phyloP scores from a whole-genome alignment of 2,329 filamentous ascomycete genomes.

The Colletotrichum paranaense region DNA sequence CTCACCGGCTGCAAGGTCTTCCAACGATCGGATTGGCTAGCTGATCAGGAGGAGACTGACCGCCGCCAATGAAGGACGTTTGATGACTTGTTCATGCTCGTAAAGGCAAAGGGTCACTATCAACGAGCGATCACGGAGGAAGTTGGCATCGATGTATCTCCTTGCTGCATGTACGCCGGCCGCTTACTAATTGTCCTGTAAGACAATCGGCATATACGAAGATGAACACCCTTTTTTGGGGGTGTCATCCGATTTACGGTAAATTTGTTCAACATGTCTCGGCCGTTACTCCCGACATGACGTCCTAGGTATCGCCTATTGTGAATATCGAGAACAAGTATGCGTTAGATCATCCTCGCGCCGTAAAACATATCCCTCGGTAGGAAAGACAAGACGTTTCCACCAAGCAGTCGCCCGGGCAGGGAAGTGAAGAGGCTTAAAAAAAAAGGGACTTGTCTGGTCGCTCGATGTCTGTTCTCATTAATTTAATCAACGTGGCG shows the following conservation, averaged over 20 bases:
- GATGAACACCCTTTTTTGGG: neutral
- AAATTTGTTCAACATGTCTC: neutral
- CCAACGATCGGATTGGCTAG: neutral
- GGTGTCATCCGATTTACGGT: neutral
- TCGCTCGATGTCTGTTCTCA: neutral
- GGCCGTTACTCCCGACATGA: neutral
- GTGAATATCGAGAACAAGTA: neutral
- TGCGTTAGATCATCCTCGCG: neutral
- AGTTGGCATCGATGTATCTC: neutral
- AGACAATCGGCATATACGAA: neutral
- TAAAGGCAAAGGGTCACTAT: neutral
- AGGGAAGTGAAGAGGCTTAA: neutral
- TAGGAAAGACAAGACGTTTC: neutral
- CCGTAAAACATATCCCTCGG: neutral
- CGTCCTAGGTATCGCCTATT: neutral
- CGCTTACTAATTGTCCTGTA: neutral
- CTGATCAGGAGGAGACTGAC: neutral
- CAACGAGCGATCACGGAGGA: neutral
- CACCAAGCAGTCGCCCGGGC: neutral
- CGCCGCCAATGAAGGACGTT: neutral
- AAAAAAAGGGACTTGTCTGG: neutral
- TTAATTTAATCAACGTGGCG: neutral
- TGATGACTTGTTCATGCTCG: neutral
- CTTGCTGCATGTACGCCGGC: neutral
- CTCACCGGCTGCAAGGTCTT: slow-evolving; percentile 10